These are phyloP conservation scores for Microcyclosporella mali DNA, from an alignment of 2,329 filamentous ascomycete genomes.

Conservation along the genomic window DNA sequence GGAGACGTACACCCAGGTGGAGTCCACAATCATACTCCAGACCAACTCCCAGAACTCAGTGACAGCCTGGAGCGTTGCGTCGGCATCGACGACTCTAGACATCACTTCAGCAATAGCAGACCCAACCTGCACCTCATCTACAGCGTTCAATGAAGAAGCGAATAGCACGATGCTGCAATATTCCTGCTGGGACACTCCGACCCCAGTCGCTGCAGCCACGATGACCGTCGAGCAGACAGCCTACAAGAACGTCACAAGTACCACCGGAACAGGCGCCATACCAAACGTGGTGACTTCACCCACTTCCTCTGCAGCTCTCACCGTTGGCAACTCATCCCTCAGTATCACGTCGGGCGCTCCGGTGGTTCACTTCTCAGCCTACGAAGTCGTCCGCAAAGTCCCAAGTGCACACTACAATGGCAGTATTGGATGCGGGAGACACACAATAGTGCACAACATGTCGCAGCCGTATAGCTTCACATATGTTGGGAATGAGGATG, in stretches of 20 bases:
- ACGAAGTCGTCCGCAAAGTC: slow-evolving; percentile 36
- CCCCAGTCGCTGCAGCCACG: slow-evolving; percentile 28
- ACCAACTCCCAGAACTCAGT: slow-evolving; percentile 22
- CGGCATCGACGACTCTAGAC: slow-evolving; percentile 29
- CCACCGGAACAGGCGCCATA: slow-evolving; percentile 24
- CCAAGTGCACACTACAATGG: slow-evolving; percentile 25
- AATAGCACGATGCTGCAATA: slow-evolving; percentile 15
- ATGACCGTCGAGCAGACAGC: slow-evolving; percentile 28
- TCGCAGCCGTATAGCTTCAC: slow-evolving; percentile 32
- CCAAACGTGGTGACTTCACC: slow-evolving; percentile 27
- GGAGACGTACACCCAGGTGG: slow-evolving; percentile 28
- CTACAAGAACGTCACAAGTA: slow-evolving; percentile 22
- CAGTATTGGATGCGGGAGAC: slow-evolving; percentile 26
- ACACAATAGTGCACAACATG: slow-evolving; percentile 33
- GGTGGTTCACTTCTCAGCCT: slow-evolving; percentile 39
- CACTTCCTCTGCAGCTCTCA: slow-evolving; percentile 22
- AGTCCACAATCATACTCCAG: slow-evolving; percentile 29
- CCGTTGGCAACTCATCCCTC: slow-evolving; percentile 16
- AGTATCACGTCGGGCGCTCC: slow-evolving; percentile 31
- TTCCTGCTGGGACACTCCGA: slow-evolving; percentile 23
- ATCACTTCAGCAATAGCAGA: slow-evolving; percentile 26
- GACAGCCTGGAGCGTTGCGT: slow-evolving; percentile 29
- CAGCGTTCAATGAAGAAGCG: slow-evolving; percentile 16
- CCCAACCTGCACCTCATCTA: slow-evolving; percentile 22
- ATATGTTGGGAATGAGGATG: slow-evolving; percentile 30